These are phyloP conservation scores for Polymyxa betae DNA, from an alignment of 208 protist genomes.

Conservation along the genomic window DNA sequence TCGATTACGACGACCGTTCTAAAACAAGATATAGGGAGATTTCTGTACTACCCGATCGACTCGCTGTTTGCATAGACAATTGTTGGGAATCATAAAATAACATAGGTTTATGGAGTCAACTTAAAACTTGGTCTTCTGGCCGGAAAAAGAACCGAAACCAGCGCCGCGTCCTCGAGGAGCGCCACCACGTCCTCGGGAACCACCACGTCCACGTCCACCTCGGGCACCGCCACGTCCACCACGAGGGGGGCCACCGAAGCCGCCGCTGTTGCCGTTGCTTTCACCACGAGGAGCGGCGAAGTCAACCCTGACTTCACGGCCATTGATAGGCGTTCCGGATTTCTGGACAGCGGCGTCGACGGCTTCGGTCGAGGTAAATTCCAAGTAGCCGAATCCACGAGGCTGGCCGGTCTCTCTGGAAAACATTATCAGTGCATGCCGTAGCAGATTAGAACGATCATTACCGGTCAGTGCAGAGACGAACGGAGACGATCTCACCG, in stretches of 20 bases:
- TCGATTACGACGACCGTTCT: too few relatives aligned
- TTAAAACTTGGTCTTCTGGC: constrained; percentile 13
- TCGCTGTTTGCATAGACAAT: too few relatives aligned
- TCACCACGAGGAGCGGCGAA: constrained; percentile 34
- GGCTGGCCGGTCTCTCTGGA: constrained; percentile 66
- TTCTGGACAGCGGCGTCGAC: constrained; percentile 57
- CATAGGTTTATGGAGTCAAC: too few relatives aligned
- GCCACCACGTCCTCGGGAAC: constrained; percentile 58
- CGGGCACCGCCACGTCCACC: constrained; percentile 56
- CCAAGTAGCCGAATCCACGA: constrained; percentile 66
- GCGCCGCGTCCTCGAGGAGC: constrained; percentile 53
- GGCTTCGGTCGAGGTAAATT: constrained; percentile 55
- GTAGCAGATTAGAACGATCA: too few relatives aligned
- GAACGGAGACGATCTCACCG: constrained; percentile 61
- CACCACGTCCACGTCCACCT: constrained; percentile 54
- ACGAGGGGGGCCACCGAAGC: background rate
- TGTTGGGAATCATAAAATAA: too few relatives aligned
- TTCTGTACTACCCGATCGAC: too few relatives aligned
- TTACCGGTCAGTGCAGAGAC: constrained; percentile 65
- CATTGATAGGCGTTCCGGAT: constrained; percentile 52
- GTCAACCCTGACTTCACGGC: constrained; percentile 64
- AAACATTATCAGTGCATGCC: too few relatives aligned
- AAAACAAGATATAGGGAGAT: too few relatives aligned
- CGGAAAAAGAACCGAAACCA: constrained; percentile 49
- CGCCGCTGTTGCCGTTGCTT: constrained; percentile 48